phyloP scores from a whole-genome alignment of 2,329 filamentous ascomycete species.

The Amauroascus niger region DNA sequence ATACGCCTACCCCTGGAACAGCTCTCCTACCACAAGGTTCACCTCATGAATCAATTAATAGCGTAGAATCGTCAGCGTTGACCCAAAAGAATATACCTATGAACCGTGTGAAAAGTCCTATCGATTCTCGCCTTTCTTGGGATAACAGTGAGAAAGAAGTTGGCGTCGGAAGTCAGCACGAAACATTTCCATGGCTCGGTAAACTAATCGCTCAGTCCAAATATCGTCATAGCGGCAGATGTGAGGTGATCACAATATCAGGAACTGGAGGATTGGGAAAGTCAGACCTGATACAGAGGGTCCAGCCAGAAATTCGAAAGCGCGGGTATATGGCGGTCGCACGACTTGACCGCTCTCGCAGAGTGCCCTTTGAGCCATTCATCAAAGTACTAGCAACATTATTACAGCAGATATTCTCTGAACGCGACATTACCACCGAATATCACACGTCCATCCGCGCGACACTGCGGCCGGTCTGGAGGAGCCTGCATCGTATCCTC shows the following conservation, averaged over 20 bases:
- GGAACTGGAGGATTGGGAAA: slow-evolving; percentile 52
- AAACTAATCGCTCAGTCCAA: slow-evolving; percentile 41
- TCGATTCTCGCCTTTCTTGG: slow-evolving; percentile 30
- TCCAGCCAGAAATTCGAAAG: slow-evolving; percentile 48
- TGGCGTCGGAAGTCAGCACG: slow-evolving; percentile 7
- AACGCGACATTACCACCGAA: slow-evolving; percentile 51
- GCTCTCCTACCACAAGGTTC: slow-evolving; percentile 20
- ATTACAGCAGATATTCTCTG: slow-evolving; percentile 56
- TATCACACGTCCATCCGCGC: slow-evolving; percentile 51
- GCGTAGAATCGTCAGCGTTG: slow-evolving; percentile 28
- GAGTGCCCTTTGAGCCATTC: slow-evolving; percentile 53
- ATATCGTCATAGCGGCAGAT: slow-evolving; percentile 46
- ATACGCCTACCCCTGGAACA: slow-evolving; percentile 22
- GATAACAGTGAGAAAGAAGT: slow-evolving; percentile 32
- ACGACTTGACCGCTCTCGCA: slow-evolving; percentile 51
- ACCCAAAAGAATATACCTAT: slow-evolving; percentile 24
- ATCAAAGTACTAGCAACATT: slow-evolving; percentile 51
- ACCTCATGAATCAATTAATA: slow-evolving; percentile 31
- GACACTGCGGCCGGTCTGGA: slow-evolving; percentile 50
- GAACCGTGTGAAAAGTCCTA: slow-evolving; percentile 30
- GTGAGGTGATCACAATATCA: slow-evolving; percentile 50
- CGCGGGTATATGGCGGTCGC: slow-evolving; percentile 52
- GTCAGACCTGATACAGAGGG: slow-evolving; percentile 49
- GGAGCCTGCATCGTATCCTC: slow-evolving; percentile 47
- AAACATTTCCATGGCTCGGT: slow-evolving; percentile 17